phyloP scores from a whole-genome alignment of 768 basidiomycete species.

The Leccinellum luteum region DNA sequence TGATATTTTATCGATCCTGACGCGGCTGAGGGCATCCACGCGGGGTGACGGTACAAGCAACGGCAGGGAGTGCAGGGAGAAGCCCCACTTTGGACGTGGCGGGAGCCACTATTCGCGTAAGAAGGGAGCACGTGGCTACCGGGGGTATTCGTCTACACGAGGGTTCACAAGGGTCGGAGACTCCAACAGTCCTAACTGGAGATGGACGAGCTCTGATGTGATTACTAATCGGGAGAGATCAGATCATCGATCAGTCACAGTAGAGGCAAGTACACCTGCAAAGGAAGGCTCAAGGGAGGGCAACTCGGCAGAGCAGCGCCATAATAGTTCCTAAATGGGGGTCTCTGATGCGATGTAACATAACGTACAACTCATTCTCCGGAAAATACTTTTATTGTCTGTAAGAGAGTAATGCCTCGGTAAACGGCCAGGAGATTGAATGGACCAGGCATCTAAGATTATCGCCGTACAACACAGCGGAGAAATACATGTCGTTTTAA shows the following conservation, averaged over 20 bases:
- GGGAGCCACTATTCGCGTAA: slow-evolving; percentile 8
- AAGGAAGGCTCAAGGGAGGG: slow-evolving; percentile 26
- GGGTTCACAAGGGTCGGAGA: slow-evolving; percentile 15
- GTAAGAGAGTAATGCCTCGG: slow-evolving; percentile 17
- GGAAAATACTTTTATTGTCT: slow-evolving; percentile 21
- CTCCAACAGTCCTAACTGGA: slow-evolving; percentile 16
- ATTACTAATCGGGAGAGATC: slow-evolving; percentile 15
- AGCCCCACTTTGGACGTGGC: slow-evolving; percentile 7
- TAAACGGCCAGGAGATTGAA: slow-evolving; percentile 27
- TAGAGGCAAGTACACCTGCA: slow-evolving; percentile 9
- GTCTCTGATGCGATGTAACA: slow-evolving; percentile 13
- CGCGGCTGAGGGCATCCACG: slow-evolving; percentile 40
- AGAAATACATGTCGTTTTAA: slow-evolving; percentile 8
- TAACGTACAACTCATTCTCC: slow-evolving; percentile 20
- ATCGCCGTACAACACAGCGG: slow-evolving; percentile 10
- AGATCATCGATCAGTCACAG: slow-evolving; percentile 14
- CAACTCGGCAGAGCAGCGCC: slow-evolving; percentile 18
- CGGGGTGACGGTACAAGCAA: slow-evolving; percentile 12
- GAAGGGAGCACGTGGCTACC: slow-evolving; percentile 22
- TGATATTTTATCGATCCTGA: slow-evolving; percentile 52
- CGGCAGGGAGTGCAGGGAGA: slow-evolving; percentile 4
- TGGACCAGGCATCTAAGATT: slow-evolving; percentile 20
- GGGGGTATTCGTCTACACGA: slow-evolving; percentile 11
- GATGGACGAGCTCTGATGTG: slow-evolving; percentile 11
- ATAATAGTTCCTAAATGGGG: slow-evolving; percentile 24